Evolutionary conservation across 2,329 filamentous ascomycete genomes (phyloP).

Genomic region (Penicillium crustosum): DNA sequence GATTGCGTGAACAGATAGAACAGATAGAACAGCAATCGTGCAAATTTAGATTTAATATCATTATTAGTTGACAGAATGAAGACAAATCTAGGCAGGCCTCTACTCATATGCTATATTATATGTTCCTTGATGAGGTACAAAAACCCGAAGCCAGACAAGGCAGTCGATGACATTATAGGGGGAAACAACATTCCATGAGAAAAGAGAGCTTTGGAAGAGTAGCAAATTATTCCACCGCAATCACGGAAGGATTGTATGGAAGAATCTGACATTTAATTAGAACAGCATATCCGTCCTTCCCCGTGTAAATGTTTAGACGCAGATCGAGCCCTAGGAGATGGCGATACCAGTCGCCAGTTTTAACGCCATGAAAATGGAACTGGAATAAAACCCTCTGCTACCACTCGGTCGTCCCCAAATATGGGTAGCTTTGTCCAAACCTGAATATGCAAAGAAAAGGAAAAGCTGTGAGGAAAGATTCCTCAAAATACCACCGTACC

Average conservation of each 20-base stretch:
- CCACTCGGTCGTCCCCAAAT: not conserved
- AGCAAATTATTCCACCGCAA: not conserved
- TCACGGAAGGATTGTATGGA: not conserved
- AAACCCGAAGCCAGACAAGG: not conserved
- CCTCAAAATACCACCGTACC: not conserved
- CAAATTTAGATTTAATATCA: not conserved
- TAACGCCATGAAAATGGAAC: constrained; percentile 2
- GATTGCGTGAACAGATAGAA: not conserved
- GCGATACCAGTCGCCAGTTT: not conserved
- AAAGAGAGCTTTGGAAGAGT: not conserved
- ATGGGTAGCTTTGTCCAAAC: not conserved
- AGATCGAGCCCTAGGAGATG: not conserved
- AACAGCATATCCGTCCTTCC: not conserved
- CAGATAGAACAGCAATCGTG: not conserved
- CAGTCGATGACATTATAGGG: not conserved
- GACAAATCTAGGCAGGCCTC: not conserved
- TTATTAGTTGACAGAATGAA: not conserved
- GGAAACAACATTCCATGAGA: too few relatives aligned
- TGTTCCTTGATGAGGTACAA: not conserved
- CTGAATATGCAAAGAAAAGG: not conserved
- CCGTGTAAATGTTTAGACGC: not conserved
- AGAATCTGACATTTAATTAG: not conserved
- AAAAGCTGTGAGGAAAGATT: not conserved
- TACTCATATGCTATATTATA: not conserved
- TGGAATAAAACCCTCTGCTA: not conserved